phyloP scores from a whole-genome alignment of 2,329 filamentous ascomycete species.

The Coniochaeta sp. region DNA sequence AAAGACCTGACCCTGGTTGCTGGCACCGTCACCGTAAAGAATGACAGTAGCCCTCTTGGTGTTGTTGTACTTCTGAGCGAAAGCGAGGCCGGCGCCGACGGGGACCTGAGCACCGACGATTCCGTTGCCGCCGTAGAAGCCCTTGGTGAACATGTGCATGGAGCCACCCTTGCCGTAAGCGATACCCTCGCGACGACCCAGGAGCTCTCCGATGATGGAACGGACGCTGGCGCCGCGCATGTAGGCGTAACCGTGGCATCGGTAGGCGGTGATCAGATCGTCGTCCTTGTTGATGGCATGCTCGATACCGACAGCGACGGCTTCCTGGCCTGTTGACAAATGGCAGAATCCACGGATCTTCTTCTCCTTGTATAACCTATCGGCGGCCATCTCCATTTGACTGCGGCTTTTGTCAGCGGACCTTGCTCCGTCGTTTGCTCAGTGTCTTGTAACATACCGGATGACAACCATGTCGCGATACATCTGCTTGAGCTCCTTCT shows the following conservation, averaged over 20 bases:
- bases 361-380: constrained; percentile 99
- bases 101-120: constrained; percentile 98
- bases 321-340: constrained; percentile 95
- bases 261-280: constrained; percentile 95
- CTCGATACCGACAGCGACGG: constrained; percentile 94
- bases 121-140: constrained; percentile 98
- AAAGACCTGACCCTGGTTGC: constrained; percentile 99
- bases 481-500: constrained; percentile 98
- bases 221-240: constrained; percentile 91
- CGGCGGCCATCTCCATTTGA: constrained; percentile 99
- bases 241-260: constrained; percentile 95
- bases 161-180: constrained; percentile 98
- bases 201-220: constrained; percentile 90
- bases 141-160: constrained; percentile 99
- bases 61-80: constrained; percentile 89
- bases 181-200: constrained; percentile 92
- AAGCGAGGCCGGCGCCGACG: constrained; percentile 91
- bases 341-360: constrained; percentile 99
- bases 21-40: constrained; percentile 95
- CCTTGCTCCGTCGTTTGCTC: background rate
- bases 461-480: constrained; percentile 96
- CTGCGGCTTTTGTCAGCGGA: constrained; percentile 33
- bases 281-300: constrained; percentile 87
- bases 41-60: constrained; percentile 81
- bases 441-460: constrained; percentile 53